A percentile compares a stretch with the other conserved stretches of the same genome.
Conservation (phyloP, 441 rosid species). For the Erodium texanum region DNA sequence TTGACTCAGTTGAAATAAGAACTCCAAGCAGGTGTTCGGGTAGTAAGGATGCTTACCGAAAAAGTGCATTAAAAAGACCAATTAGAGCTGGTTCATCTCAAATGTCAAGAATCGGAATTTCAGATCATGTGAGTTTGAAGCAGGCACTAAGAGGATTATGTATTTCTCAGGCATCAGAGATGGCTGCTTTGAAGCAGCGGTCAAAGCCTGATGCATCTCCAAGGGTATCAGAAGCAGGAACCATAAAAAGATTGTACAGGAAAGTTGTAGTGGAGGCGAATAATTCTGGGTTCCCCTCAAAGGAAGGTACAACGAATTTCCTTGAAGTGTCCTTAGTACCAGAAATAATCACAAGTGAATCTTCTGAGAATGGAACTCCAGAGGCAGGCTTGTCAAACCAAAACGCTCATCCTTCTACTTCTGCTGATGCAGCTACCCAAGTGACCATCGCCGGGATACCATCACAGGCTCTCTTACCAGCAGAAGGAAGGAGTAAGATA, state of each 20-base stretch:
- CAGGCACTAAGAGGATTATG: conserved; percentile 77
- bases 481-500: conserved; percentile 20
- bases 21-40: conserved; percentile 32
- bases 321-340: conserved; percentile 63
- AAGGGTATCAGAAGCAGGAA: conserved; percentile 46
- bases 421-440: conserved; percentile 15
- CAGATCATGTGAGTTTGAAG: conserved; percentile 65
- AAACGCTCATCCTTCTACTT: conserved; percentile 19
- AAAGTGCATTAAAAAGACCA: conserved; percentile 71
- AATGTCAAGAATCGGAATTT: conserved; percentile 55
- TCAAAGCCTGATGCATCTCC: conserved; percentile 39
- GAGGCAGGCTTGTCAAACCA: conserved; percentile 22
- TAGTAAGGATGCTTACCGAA: conserved; percentile 36
- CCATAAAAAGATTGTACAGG: conserved; percentile 52
- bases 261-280: conserved; percentile 54
- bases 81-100: conserved; percentile 50
- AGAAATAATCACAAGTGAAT: conserved; percentile 26
- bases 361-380: conserved; percentile 25
- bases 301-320: conserved; percentile 34
- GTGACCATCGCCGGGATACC: conserved; percentile 16
- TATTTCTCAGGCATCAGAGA: conserved; percentile 79
- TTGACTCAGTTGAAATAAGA: conserved; percentile 51
- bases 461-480: conserved; percentile 25
- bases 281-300: conserved; percentile 38
- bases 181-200: conserved; percentile 70